Evolutionary conservation across 73 alveolate genomes (phyloP), one percentile per base, ranked within the genome.

Genomic region (Paramecium octaurelia): DNA sequence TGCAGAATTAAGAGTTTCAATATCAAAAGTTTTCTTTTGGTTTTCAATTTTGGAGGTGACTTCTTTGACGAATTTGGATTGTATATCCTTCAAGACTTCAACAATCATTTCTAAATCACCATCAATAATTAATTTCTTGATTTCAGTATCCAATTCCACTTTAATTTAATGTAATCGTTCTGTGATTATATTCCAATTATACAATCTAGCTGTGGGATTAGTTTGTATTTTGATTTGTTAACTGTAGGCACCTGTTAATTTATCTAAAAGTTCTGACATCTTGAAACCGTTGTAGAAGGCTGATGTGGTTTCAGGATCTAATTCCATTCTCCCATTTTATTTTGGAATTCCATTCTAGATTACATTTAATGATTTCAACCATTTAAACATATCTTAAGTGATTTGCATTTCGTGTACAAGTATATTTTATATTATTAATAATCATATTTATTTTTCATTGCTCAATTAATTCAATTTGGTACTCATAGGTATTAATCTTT

Each of bases 71-170:
- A 75, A 75, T 38, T 75, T 75, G 38, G 58, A 38, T 29, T 75
- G 21, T 12, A 75, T 34, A 18, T 75, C 88, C 11, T 75, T 75
- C 4, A 75, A 38, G 20, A 75, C 59, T 75, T 75, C 88, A 29
- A 75, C 88, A 35, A 75, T 75, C 88, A 75, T 75, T 20, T 75
- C 88, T n/a, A 38, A 75, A 75, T 75, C 88, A 10, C 88, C 88
- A 38, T 42, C 88, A 35, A 75, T 38, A 38, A 75, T 75, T 75
- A 75, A 75, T 75, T 75, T 38, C 27, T 75, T 75, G 9, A 75
- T 42, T 29, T 75, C 88, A 38, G 48, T 18, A 36, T 75, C 88
- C 8, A 75, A 23, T 36, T 75, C 88, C 0, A 75, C 60, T 38
- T 75, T 75, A 7, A 75, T 38, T 75, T 75, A 34, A 75, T 75